Evolutionary conservation across 2,329 filamentous ascomycete genomes (phyloP).

Genomic region (Zalaria sp.): DNA sequence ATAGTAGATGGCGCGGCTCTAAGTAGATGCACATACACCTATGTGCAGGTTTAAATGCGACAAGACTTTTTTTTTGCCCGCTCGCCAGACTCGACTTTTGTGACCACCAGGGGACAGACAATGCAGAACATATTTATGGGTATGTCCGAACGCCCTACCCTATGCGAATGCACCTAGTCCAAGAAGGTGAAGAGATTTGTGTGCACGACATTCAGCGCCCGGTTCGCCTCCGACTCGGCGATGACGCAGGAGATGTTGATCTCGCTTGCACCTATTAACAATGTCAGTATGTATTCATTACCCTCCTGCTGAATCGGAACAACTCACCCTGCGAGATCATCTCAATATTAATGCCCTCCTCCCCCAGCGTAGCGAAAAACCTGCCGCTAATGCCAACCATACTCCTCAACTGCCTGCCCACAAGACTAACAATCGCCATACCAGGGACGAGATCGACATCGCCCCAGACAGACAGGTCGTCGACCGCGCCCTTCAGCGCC

Average conservation of each 20-base stretch:
- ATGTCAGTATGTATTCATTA: slow-evolving; percentile 4
- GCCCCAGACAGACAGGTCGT: slow-evolving; percentile 65
- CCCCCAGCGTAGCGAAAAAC: slow-evolving; percentile 90
- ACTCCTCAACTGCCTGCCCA: slow-evolving; percentile 93
- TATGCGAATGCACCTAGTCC: slow-evolving; percentile 36
- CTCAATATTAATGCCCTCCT: slow-evolving; percentile 92
- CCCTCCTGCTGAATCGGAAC: background rate
- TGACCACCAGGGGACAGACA: too few relatives aligned
- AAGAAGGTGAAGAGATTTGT: slow-evolving; percentile 95
- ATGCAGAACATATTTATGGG: background rate
- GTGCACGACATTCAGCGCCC: slow-evolving; percentile 91
- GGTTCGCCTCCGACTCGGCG: slow-evolving; percentile 75
- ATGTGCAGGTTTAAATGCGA: too few relatives aligned
- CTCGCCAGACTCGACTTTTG: too few relatives aligned
- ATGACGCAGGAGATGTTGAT: slow-evolving; percentile 99
- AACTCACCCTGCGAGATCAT: slow-evolving; percentile 89
- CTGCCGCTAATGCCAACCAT: slow-evolving; percentile 83
- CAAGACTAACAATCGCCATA: slow-evolving; percentile 92
- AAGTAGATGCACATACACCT: too few relatives aligned
- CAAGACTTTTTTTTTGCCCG: background rate
- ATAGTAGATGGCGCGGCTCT: too few relatives aligned
- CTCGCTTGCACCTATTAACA: slow-evolving; percentile 90
- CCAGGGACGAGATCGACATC: slow-evolving; percentile 79
- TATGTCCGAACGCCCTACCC: slow-evolving; percentile 1
- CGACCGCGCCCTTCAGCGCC: slow-evolving; percentile 38